Evolutionary conservation across 2,329 filamentous ascomycete genomes (phyloP).

Genomic region (Colletotrichum zoysiae): DNA sequence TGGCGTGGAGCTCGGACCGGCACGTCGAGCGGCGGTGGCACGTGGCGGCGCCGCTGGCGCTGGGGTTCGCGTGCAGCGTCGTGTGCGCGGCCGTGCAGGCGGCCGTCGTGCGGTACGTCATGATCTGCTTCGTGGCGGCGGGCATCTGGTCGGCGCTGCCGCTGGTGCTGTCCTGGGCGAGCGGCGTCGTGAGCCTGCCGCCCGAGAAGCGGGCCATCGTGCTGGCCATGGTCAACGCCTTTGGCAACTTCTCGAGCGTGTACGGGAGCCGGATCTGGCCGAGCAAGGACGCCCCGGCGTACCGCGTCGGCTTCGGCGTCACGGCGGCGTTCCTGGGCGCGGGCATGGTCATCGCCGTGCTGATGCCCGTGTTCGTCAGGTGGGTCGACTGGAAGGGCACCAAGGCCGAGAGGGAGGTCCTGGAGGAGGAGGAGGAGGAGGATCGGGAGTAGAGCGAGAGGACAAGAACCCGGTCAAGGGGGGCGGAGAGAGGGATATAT

Average conservation of each 20-base stretch:
- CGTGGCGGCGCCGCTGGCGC: conserved; percentile 39
- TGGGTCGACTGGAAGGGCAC: conserved; percentile 41
- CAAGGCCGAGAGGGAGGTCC: conserved; percentile 40
- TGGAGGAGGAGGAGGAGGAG: conserved; percentile 15
- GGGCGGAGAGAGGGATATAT: background rate
- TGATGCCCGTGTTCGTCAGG: conserved; percentile 44
- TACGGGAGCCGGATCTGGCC: conserved; percentile 50
- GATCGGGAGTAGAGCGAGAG: background rate
- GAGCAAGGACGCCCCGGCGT: conserved; percentile 45
- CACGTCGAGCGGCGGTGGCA: conserved; percentile 45
- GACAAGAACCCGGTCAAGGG: too few species aligned
- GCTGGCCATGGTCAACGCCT: conserved; percentile 49
- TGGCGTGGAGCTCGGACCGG: conserved; percentile 45
- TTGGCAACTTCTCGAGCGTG: conserved; percentile 50
- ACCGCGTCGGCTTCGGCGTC: conserved; percentile 48
- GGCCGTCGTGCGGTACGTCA: conserved; percentile 48
- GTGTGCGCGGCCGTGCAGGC: conserved; percentile 44
- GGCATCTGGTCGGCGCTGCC: conserved; percentile 47
- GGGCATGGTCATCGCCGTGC: conserved; percentile 44
- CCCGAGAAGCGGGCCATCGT: conserved; percentile 50
- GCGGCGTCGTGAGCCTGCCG: conserved; percentile 46
- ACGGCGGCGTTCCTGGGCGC: conserved; percentile 47
- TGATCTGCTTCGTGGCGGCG: conserved; percentile 47
- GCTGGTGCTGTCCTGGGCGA: conserved; percentile 48
- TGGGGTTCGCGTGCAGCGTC: conserved; percentile 43